phyloP scores from a whole-genome alignment of 2,329 filamentous ascomycete genomes.

The Bipolaris gigantea region DNA sequence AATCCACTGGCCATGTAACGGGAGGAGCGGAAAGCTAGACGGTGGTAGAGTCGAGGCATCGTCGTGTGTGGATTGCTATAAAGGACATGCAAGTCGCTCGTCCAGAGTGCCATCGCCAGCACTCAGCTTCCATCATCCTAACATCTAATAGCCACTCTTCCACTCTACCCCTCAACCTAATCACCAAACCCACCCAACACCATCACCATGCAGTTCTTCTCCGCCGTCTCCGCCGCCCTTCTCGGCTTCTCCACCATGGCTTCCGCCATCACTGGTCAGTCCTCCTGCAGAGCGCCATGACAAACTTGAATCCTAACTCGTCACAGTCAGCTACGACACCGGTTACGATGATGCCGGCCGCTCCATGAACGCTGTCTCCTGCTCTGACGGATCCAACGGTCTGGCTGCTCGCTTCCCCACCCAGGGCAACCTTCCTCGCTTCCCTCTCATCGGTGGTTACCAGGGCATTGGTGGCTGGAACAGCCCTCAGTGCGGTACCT shows the following conservation, averaged over 20 bases:
- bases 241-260: slow-evolving; percentile 35
- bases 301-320: background rate
- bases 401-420: slow-evolving; percentile 63
- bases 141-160: slow-evolving; percentile 4
- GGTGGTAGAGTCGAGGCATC: slow-evolving; percentile 16
- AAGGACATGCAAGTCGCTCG: slow-evolving; percentile 20
- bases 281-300: background rate
- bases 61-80: slow-evolving; percentile 26
- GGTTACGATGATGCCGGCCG: slow-evolving; percentile 66
- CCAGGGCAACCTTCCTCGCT: slow-evolving; percentile 50
- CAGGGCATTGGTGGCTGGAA: slow-evolving; percentile 54
- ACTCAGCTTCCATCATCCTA: background rate
- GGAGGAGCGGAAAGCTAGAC: slow-evolving; percentile 15
- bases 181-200: slow-evolving; percentile 1
- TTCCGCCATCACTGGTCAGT: slow-evolving; percentile 33
- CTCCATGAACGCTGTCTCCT: slow-evolving; percentile 61
- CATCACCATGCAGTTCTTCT: slow-evolving; percentile 41
- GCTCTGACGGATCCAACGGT: slow-evolving; percentile 69
- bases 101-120: slow-evolving; percentile 21
- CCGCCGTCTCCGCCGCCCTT: slow-evolving; percentile 25
- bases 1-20: slow-evolving; percentile 5
- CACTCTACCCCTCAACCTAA: background rate
- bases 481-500: slow-evolving; percentile 53
- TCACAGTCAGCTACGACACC: slow-evolving; percentile 68
- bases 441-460: slow-evolving; percentile 55